Evolutionary conservation across 441 rosid genomes (phyloP).

Genomic region (Jatropha podagrica): DNA sequence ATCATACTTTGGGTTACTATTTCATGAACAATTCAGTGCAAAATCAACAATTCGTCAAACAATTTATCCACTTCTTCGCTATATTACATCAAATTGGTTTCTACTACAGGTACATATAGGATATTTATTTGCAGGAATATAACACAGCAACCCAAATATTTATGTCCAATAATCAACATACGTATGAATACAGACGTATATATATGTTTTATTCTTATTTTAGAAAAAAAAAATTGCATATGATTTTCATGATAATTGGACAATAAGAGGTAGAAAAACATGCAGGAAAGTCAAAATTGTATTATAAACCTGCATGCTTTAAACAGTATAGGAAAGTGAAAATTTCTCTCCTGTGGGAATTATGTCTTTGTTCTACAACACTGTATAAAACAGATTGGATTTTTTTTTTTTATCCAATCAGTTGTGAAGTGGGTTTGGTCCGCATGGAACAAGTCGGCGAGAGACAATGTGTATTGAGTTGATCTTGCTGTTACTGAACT

Average conservation of each 20-base stretch:
- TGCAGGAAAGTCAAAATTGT: not conserved
- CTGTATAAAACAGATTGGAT: not conserved
- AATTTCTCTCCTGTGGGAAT: not conserved
- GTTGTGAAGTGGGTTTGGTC: conserved; percentile 53
- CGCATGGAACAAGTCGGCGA: conserved; percentile 35
- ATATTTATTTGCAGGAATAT: no score
- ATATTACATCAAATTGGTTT: not conserved
- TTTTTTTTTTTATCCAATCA: conserved; percentile 16
- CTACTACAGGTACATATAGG: not conserved
- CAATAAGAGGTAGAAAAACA: no score
- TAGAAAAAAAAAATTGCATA: no score
- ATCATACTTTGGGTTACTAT: not conserved
- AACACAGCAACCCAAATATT: not conserved
- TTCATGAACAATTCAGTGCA: not conserved
- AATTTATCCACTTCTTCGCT: not conserved
- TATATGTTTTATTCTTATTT: no score
- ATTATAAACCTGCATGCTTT: not conserved
- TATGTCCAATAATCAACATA: no score
- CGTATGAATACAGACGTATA: no score
- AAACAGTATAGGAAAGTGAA: not conserved
- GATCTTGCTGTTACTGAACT: conserved; percentile 5
- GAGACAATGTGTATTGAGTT: conserved; percentile 23
- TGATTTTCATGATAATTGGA: no score
- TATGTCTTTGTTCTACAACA: not conserved
- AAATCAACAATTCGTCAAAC: not conserved